Evolutionary conservation across 106 monocot genomes (phyloP), one percentile per base, ranked within the genome.

Genomic region (Phalaenopsis equestris): DNA sequence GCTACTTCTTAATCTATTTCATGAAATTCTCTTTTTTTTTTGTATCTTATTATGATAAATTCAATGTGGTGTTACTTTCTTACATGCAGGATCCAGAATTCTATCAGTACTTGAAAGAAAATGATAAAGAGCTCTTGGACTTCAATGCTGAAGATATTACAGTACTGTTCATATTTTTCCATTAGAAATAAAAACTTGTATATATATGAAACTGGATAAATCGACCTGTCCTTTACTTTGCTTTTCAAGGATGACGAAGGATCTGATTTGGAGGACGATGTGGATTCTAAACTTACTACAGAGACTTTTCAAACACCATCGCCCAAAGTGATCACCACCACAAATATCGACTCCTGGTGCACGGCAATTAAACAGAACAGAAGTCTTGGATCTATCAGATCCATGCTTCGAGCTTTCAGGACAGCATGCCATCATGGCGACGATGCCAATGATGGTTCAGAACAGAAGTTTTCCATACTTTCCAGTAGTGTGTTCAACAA

Each of bases 391-490:
- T 84, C 91, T 43, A 72, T 94, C 76, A 82, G 89, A 23, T 89
- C 89, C 37, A 55, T 94, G 56, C 84, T 99, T 18, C 86, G 88
- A 78, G 94, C 94, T 75, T 99, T 93, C 36, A 84, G 89, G 4
- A 67, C 78, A 16, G 94, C 98, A 18, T 99, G 98, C 80, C 98
- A 99, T 81, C 89, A 93, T 80, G 98, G 98, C 43, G 98, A 94
- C 67, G 91, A 94, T 85, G 78, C 38, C 39, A 80, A 78, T 73
- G 72, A 84, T 82, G 81, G 79, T 46, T 67, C 83, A 41, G 70
- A 57, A 8, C 73, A 82, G 18, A 83, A 84, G 57, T 87, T 88
- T 56, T 79, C 83, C 73, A 88, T 94, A 77, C 83, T 99, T 41
- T 94, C 98, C 23, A 92, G 94, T 70, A 82, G 68, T 56, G 92